Base-by-base conservation (phyloP, 805 yeast species). In the Yarrowia keelungensis region DNA sequence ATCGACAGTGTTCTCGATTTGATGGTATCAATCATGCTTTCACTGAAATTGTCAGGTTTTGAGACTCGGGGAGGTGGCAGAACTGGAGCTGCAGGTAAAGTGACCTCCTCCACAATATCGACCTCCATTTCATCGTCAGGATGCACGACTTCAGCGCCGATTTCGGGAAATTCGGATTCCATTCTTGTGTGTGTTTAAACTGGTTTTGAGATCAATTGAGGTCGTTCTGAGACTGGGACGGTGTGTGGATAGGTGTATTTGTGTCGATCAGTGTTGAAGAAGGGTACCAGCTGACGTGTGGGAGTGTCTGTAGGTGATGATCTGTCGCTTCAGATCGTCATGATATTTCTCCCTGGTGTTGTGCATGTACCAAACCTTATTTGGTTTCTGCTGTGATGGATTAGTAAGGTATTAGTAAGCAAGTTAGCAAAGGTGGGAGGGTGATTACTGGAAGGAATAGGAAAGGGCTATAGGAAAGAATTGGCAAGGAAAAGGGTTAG, bases 1-100 rank as follows among this genome's bases (percentile, higher is more conserved):
- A 76, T 79, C 16, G 72, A 69, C 65, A 76, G 71, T 10, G 78
- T 75, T 32, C 71, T 72, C 8, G 54, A 41, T 49, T 67, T 72
- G 65, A 64, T 41, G 11, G 41, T 51, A 5, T 56, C 64, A 8
- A 39, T 15, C 51, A 41, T 19, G 26, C 14, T 8, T 12, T 43
- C 43, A 41, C 51, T 39, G 45, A 67, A 49, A 19, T 14, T 15
- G 3, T 19, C 47, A 7, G 67, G 67, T 49, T 62, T 22, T 3
- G 43, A 19, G 8, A 14, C 47, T 8, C 38, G 46, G 14, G 46
- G 47, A 39, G 67, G 67, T 8, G 67, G 46, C 3, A 26, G n/a
- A 2, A 62, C 45, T 2, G 67, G 41, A 5, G 39, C 67, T 8
- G 51, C 47, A 15, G 62, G 62, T 10, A 22, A 26, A 7, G 14